A percentile compares a stretch with the other conserved stretches of the same genome.
These are phyloP conservation scores for Alloteropsis semialata DNA, from an alignment of 176 grass and related monocot genomes.

Conservation along the genomic window DNA sequence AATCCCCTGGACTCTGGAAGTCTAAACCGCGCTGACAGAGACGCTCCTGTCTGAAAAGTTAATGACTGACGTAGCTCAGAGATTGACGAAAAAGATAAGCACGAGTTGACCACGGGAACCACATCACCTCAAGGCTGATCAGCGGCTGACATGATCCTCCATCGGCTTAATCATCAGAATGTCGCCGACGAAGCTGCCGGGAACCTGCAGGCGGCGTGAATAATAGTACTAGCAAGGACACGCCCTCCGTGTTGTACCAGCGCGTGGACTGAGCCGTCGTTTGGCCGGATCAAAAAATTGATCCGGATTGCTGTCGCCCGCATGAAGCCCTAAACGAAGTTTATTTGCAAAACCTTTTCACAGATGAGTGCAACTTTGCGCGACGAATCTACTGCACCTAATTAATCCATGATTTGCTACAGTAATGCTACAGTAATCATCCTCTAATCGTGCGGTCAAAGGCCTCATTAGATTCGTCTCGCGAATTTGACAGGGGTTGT, in stretches of 20 bases:
- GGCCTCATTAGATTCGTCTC: no score
- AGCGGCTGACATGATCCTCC: background rate
- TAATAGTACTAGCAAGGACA: background rate
- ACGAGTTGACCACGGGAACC: slow-evolving; percentile 1
- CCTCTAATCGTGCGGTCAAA: no score
- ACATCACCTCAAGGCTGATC: background rate
- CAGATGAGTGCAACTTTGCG: no score
- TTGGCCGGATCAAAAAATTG: no score
- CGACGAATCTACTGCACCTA: no score
- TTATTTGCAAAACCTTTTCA: no score
- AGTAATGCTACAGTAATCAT: no score
- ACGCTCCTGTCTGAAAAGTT: background rate
- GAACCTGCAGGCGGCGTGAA: slow-evolving; percentile 5
- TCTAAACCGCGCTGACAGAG: slow-evolving; percentile 12
- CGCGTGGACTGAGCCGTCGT: slow-evolving; percentile 34
- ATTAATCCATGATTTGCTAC: no score
- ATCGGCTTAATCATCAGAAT: background rate
- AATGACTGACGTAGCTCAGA: background rate
- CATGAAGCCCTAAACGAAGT: no score
- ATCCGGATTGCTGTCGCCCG: no score
- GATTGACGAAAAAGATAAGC: background rate
- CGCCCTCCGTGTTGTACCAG: background rate
- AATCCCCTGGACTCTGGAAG: background rate
- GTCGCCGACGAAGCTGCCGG: slow-evolving; percentile 4
- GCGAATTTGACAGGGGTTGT: no score